Evolutionary conservation across 2,329 filamentous ascomycete genomes (phyloP).

Genomic region (Tolypocladium ophioglossoides): DNA sequence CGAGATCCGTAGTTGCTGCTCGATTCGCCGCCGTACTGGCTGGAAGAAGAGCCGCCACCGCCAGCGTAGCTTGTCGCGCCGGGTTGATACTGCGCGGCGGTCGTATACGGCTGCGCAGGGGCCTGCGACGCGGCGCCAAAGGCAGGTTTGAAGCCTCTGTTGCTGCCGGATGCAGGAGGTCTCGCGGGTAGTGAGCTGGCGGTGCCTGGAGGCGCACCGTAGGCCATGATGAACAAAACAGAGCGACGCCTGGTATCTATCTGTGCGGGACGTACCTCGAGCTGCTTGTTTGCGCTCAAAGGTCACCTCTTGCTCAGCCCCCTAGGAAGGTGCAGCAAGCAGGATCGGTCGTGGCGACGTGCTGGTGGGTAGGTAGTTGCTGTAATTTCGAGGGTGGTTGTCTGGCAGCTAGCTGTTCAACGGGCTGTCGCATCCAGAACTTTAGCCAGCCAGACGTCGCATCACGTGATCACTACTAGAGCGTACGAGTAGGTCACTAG

Average conservation of each 20-base stretch:
- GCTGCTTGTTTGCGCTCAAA: constrained; percentile 26
- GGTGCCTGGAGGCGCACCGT: constrained; percentile 72
- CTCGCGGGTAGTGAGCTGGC: constrained; percentile 55
- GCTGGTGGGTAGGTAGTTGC: background rate
- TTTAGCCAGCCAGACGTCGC: background rate
- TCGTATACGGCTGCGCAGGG: constrained; percentile 23
- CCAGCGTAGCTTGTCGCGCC: constrained; percentile 10
- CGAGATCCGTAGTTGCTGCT: background rate
- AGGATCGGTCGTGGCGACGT: background rate
- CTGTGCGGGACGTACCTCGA: constrained; percentile 39
- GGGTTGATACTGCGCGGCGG: constrained; percentile 14
- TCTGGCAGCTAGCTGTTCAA: background rate
- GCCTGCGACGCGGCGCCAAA: constrained; percentile 31
- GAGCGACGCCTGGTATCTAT: constrained; percentile 5
- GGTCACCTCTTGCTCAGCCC: constrained; percentile 5
- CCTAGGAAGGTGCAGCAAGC: background rate
- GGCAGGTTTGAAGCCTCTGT: constrained; percentile 33
- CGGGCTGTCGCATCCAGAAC: background rate
- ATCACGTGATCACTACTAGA: background rate
- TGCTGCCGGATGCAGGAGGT: constrained; percentile 48
- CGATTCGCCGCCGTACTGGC: background rate
- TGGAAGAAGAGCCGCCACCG: background rate
- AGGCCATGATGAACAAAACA: constrained; percentile 65
- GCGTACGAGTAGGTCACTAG: too few relatives aligned
- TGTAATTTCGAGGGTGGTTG: background rate